Conservation (phyloP, 257 asterid species). For the Cynanchum wilfordii region DNA sequence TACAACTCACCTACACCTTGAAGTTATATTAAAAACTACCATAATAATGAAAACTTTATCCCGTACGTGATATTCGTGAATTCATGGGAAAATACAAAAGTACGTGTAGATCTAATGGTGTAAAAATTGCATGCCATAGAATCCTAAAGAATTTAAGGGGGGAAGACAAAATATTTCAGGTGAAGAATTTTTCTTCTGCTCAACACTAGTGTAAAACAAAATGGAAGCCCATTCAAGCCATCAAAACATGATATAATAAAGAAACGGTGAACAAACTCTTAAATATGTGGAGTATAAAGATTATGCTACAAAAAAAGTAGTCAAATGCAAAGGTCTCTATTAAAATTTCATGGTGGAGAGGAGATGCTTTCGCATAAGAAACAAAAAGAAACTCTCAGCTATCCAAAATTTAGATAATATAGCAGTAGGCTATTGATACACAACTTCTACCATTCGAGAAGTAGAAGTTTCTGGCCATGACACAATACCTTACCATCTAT, state of each 20-base stretch:
- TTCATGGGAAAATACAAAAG: too few species aligned
- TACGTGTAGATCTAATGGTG: too few species aligned
- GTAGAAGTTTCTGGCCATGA: background rate
- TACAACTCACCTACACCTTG: too few species aligned
- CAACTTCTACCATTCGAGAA: background rate
- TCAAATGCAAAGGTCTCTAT: background rate
- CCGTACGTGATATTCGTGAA: too few species aligned
- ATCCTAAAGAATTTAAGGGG: too few species aligned
- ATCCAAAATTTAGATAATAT: background rate
- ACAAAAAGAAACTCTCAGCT: conserved; percentile 5
- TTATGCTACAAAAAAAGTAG: conserved; percentile 5
- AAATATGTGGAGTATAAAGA: background rate
- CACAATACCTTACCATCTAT: background rate
- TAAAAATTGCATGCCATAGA: too few species aligned
- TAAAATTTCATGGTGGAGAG: background rate
- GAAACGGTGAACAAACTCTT: background rate
- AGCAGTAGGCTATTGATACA: conserved; percentile 9
- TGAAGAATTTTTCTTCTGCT: too few species aligned
- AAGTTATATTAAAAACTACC: too few species aligned
- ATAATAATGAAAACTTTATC: too few species aligned
- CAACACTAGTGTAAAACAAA: background rate
- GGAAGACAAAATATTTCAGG: too few species aligned
- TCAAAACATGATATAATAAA: background rate
- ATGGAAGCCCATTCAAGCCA: background rate
- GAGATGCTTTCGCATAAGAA: conserved; percentile 5